Base-by-base conservation (phyloP, 2,329 filamentous ascomycete genomes). In the Zymoseptoria passerinii region DNA sequence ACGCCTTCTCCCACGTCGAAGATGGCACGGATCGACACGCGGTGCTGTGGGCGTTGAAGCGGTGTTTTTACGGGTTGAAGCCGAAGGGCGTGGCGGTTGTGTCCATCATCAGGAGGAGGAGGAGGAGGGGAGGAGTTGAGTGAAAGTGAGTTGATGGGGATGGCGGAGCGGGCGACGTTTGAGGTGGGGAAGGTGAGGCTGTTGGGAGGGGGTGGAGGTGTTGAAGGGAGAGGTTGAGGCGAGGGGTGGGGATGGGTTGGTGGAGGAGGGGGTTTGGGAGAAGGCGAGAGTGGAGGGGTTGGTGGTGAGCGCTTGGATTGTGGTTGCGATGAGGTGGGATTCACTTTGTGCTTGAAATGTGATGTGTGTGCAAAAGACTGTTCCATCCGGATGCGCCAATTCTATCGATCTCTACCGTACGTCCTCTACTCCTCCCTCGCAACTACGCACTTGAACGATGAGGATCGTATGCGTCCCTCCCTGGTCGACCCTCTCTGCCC, bases 321-420 rank as follows among this genome's bases (percentile, higher is more conserved):
- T 59, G 55, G 50, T 61, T 27, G 57, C 55, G 49, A 55, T 55
- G 55, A 56, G 57, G 40, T 57, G 51, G 56, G 53, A 61, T 52
- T 48, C 54, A 50, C 53, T 61, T 44, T 56, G 58, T 58, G 58
- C 58, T 50, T 60, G 52, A 61, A 19, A 44, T 23, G 16, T 44
- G 35, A 13, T 44, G n/a, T 13, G 16, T 44, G 7, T 4, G 5
- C 7, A 44, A 44, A 13, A 44, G n/a, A n/a, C n/a, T n/a, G n/a
- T n/a, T 16, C n/a, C 35, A 16, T 16, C 35, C 35, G 35, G 35
- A n/a, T 16, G 16, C 16, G 5, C 3, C 35, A 16, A 44, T 1
- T 44, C 35, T 44, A 44, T 44, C 10, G 13, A 44, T 44, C 4
- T n/a, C n/a, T 23, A 23, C 4, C 23, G 23, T 23, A 3, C 2